These are phyloP conservation scores for Eucalyptus microcorys DNA, from an alignment of 345 rosid genomes.

Conservation along the genomic window DNA sequence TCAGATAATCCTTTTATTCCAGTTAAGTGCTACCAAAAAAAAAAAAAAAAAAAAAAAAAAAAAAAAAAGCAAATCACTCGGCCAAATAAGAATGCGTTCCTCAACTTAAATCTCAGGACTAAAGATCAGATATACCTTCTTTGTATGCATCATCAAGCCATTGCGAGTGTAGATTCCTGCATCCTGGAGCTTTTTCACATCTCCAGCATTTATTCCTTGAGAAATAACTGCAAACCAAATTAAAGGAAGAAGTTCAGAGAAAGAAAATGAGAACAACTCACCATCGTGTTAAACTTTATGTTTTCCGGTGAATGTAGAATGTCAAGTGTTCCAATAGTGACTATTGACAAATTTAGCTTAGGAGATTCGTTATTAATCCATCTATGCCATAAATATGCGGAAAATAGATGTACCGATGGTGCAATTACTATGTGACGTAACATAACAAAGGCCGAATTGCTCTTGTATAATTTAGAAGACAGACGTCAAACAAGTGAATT, in stretches of 20 bases:
- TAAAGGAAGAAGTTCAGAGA: no score
- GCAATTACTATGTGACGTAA: background rate
- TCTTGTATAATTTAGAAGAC: background rate
- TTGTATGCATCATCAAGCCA: background rate
- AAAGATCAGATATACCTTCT: background rate
- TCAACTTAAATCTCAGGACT: background rate
- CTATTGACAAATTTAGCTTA: no score
- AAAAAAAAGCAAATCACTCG: accelerated
- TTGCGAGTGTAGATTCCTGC: background rate
- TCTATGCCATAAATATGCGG: accelerated
- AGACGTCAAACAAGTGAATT: background rate
- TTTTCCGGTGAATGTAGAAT: no score
- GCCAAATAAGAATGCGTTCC: no score
- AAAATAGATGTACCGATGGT: background rate
- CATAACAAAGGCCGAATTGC: background rate
- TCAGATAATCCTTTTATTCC: background rate
- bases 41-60: no score
- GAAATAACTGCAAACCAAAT: no score
- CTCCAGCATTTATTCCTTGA: no score
- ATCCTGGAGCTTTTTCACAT: no score
- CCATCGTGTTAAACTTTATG: no score
- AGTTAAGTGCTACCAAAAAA: background rate
- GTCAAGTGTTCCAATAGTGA: no score
- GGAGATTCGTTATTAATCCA: background rate
- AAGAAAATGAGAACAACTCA: no score